These are phyloP conservation scores for Rhododendron kiyosumense DNA, from an alignment of 148 eudicot species.

Conservation along the genomic window DNA sequence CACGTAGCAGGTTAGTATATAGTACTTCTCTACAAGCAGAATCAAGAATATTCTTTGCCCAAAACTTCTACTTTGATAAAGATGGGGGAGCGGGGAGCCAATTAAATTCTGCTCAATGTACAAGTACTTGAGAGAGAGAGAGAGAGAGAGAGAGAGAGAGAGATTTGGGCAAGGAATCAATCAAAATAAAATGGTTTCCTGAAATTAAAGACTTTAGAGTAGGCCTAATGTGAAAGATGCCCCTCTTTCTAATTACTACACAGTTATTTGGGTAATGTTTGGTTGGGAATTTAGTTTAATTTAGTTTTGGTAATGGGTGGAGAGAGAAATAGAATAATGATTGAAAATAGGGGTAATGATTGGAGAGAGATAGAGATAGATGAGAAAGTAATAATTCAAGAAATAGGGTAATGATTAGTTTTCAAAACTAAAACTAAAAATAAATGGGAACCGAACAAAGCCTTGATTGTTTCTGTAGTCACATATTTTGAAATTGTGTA, in stretches of 20 bases:
- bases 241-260: neutral
- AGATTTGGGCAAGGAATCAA: neutral
- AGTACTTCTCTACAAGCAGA: neutral
- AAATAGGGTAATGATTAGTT: no score
- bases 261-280: no score
- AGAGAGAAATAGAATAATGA: no score
- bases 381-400: no score
- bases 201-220: neutral
- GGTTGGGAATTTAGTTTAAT: no score
- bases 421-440: no score
- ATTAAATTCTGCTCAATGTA: neutral
- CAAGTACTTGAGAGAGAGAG: neutral
- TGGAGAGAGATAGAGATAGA: no score
- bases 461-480: neutral
- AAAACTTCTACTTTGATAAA: neutral
- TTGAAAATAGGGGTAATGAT: no score
- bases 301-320: no score
- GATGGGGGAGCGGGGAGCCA: neutral
- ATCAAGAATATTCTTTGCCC: neutral
- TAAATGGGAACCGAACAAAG: no score
- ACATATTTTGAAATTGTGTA: no score
- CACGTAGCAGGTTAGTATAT: neutral
- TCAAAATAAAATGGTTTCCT: no score
- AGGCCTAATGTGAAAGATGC: neutral
- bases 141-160: neutral